phyloP scores from a whole-genome alignment of 345 rosid species.

The Mallotus nudiflorus region DNA sequence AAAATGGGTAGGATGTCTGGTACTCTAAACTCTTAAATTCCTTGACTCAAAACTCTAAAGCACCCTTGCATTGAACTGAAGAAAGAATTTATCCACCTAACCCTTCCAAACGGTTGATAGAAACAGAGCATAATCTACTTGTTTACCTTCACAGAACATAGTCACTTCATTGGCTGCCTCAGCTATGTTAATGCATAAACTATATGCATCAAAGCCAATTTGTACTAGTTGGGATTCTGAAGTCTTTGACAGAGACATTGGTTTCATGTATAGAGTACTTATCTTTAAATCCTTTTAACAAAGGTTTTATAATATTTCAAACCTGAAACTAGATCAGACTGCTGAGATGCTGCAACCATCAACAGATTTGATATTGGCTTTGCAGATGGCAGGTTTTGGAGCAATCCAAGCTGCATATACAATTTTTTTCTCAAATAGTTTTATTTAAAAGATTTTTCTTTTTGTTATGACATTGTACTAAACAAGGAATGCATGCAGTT shows the following conservation, averaged over 20 bases:
- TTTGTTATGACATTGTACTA: neutral
- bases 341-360: constrained; percentile 28
- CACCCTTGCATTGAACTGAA: neutral
- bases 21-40: neutral
- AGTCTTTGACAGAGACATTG: neutral
- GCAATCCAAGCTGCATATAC: constrained; percentile 24
- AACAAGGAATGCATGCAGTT: neutral
- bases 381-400: constrained; percentile 24
- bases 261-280: neutral
- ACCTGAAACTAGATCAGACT: constrained; percentile 15
- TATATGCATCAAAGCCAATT: neutral
- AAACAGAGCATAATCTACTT: neutral
- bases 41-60: neutral
- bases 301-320: constrained; percentile 14
- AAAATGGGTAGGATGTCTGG: no score
- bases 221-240: neutral
- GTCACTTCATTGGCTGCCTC: neutral
- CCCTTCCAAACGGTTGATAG: neutral
- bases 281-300: constrained; percentile 10
- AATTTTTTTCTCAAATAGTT: constrained; percentile 20
- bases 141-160: no score
- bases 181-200: no score
- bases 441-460: neutral
- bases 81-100: neutral
- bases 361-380: constrained; percentile 18